Evolutionary conservation across 139 green algal species (phyloP).

Genomic region (Chara braunii): DNA sequence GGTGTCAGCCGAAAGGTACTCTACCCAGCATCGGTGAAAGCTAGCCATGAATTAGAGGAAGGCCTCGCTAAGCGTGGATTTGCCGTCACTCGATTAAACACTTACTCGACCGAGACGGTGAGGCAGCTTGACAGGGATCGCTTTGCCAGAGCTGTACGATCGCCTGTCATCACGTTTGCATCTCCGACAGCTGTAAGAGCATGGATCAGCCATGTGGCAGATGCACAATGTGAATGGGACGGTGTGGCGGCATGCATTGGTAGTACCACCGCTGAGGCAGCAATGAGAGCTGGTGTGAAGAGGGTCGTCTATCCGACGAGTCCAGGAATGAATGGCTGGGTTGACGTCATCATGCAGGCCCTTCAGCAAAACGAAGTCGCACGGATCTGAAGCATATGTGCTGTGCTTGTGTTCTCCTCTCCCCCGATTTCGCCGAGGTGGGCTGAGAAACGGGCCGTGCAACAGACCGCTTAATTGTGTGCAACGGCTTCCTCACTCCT

Average conservation of each 20-base stretch:
- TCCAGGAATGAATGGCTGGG: constrained; percentile 34
- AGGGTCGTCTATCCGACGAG: constrained; percentile 31
- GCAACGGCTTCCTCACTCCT: too few species aligned
- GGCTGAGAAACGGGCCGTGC: too few species aligned
- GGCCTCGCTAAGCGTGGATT: constrained; percentile 28
- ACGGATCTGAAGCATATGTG: too few species aligned
- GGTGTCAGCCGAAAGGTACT: constrained; percentile 35
- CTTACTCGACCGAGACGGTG: constrained; percentile 31
- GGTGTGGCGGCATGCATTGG: constrained; percentile 37
- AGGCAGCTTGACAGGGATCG: neutral
- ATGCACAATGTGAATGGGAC: constrained; percentile 9
- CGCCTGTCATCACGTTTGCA: constrained; percentile 29
- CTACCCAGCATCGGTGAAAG: constrained; percentile 37
- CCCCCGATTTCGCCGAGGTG: too few species aligned
- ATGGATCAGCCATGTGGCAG: neutral
- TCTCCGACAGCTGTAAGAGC: constrained; percentile 32
- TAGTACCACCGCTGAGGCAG: constrained; percentile 28
- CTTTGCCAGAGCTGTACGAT: constrained; percentile 4
- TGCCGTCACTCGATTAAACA: constrained; percentile 35
- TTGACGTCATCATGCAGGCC: too few species aligned
- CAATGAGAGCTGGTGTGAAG: constrained; percentile 16
- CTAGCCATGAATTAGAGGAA: constrained; percentile 31
- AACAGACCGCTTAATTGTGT: too few species aligned
- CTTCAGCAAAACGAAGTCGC: too few species aligned
- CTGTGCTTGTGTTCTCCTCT: too few species aligned